Conservation (phyloP, 2,329 filamentous ascomycete genomes). For the Apiospora sp. region DNA sequence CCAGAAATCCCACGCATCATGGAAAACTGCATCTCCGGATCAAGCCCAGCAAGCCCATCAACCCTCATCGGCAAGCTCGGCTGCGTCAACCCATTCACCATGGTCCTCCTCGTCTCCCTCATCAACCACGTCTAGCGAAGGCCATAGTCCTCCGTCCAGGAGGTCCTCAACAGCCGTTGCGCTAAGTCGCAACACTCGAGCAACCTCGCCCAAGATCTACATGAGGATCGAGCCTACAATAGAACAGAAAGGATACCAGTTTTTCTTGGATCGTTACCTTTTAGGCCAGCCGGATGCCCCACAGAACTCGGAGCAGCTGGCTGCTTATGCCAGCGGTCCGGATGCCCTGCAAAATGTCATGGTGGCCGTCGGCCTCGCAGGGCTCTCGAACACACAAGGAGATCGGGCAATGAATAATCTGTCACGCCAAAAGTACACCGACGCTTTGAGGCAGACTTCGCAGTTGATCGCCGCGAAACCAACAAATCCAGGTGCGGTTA, state of each 20-base stretch:
- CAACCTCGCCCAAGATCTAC: constrained; percentile 36
- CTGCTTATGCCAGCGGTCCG: constrained; percentile 46
- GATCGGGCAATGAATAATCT: constrained; percentile 54
- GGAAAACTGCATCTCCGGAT: constrained; percentile 45
- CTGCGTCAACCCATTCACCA: constrained; percentile 26
- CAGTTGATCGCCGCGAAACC: constrained; percentile 47
- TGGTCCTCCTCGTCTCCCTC: constrained; percentile 38
- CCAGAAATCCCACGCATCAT: constrained; percentile 63
- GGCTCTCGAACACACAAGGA: constrained; percentile 61
- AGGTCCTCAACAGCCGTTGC: constrained; percentile 25
- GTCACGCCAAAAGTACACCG: constrained; percentile 61
- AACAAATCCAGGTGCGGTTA: constrained; percentile 42
- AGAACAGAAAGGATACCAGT: constrained; percentile 57
- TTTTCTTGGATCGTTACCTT: constrained; percentile 60
- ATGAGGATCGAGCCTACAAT: constrained; percentile 50
- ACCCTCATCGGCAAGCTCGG: constrained; percentile 39
- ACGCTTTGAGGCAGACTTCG: constrained; percentile 58
- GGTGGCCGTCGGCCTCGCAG: constrained; percentile 65
- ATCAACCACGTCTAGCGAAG: constrained; percentile 29
- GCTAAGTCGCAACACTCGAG: constrained; percentile 23
- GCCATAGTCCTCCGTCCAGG: constrained; percentile 26
- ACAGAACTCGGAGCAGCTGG: constrained; percentile 47
- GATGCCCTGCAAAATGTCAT: constrained; percentile 57
- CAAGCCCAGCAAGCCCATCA: constrained; percentile 36
- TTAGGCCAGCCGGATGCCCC: constrained; percentile 61